phyloP scores from a whole-genome alignment of 1,139 yeast genomes.

The Yamadazyma sp. region DNA sequence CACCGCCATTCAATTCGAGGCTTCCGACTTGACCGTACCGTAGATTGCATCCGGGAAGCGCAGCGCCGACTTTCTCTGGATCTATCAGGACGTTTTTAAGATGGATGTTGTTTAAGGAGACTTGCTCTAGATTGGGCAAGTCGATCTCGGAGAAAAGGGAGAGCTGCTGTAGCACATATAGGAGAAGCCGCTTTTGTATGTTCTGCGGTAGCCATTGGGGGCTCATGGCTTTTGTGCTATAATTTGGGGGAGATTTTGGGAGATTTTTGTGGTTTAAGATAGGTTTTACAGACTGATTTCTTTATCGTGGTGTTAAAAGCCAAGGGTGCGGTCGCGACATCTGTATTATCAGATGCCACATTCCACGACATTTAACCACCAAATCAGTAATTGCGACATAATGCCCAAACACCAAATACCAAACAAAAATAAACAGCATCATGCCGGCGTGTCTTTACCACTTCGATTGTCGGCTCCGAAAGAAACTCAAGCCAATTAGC shows the following conservation, averaged over 20 bases:
- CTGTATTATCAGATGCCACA: too few relatives aligned
- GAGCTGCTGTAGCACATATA: constrained; percentile 77
- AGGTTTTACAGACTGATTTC: too few relatives aligned
- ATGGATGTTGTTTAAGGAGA: constrained; percentile 57
- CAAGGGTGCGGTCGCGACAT: too few relatives aligned
- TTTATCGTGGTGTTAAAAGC: too few relatives aligned
- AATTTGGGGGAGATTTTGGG: not conserved
- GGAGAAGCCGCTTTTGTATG: constrained; percentile 75
- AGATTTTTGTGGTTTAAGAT: too few relatives aligned
- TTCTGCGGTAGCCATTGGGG: constrained; percentile 83
- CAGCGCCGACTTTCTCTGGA: constrained; percentile 61
- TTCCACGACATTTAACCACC: too few relatives aligned
- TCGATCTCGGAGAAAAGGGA: constrained; percentile 83
- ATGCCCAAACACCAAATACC: too few relatives aligned
- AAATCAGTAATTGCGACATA: not conserved
- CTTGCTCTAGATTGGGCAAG: constrained; percentile 72
- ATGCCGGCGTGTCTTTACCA: constrained; percentile 2
- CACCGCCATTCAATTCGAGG: constrained; percentile 48
- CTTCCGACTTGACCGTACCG: constrained; percentile 62
- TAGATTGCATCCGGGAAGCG: constrained; percentile 64
- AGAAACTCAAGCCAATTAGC: constrained; percentile 9
- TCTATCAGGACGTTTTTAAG: constrained; percentile 68
- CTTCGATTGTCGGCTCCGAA: constrained; percentile 15
- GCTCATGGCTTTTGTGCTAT: constrained; percentile 42
- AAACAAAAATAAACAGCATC: too few relatives aligned